Percentiles rank a stretch among this genome's conserved stretches.
Conservation (phyloP, 1,139 yeast genomes). For the Groenewaldozyma sp. region DNA sequence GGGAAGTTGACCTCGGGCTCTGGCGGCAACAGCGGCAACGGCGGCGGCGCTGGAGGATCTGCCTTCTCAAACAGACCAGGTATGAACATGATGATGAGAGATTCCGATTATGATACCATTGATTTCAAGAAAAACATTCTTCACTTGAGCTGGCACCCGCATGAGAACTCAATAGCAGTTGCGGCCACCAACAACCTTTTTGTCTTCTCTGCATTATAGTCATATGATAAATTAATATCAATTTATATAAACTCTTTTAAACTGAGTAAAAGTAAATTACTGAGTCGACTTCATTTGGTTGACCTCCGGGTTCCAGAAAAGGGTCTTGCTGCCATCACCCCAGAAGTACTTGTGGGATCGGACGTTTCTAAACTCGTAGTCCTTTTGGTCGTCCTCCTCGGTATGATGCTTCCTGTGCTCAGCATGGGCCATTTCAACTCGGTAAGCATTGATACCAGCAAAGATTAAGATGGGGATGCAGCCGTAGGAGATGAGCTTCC, state of each 20-base stretch:
- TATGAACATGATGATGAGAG: slow-evolving; percentile 27
- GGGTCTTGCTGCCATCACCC: slow-evolving; percentile 97
- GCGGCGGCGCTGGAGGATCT: slow-evolving; percentile 10
- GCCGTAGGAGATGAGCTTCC: slow-evolving; percentile 77
- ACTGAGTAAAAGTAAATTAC: slow-evolving; percentile 4
- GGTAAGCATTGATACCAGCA: slow-evolving; percentile 72
- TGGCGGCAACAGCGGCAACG: slow-evolving; percentile 14
- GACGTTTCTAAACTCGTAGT: slow-evolving; percentile 83
- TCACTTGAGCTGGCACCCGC: slow-evolving; percentile 98
- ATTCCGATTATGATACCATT: slow-evolving; percentile 69
- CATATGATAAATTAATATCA: slow-evolving; percentile 3
- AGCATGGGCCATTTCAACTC: slow-evolving; percentile 78
- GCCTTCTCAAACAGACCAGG: slow-evolving; percentile 19
- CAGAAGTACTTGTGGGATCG: slow-evolving; percentile 82
- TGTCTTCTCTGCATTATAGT: slow-evolving; percentile 32
- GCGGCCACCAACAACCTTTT: slow-evolving; percentile 89
- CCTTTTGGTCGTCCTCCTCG: slow-evolving; percentile 89
- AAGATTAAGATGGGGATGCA: slow-evolving; percentile 75
- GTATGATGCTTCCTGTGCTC: slow-evolving; percentile 60
- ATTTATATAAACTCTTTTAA: slow-evolving; percentile 2
- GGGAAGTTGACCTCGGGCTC: no score
- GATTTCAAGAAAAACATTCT: slow-evolving; percentile 92
- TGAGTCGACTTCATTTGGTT: slow-evolving; percentile 58
- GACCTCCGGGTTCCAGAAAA: slow-evolving; percentile 90
- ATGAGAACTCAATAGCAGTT: slow-evolving; percentile 91